Evolutionary conservation across 2,329 filamentous ascomycete species (phyloP).

Genomic region (Arthroderma uncinatum): DNA sequence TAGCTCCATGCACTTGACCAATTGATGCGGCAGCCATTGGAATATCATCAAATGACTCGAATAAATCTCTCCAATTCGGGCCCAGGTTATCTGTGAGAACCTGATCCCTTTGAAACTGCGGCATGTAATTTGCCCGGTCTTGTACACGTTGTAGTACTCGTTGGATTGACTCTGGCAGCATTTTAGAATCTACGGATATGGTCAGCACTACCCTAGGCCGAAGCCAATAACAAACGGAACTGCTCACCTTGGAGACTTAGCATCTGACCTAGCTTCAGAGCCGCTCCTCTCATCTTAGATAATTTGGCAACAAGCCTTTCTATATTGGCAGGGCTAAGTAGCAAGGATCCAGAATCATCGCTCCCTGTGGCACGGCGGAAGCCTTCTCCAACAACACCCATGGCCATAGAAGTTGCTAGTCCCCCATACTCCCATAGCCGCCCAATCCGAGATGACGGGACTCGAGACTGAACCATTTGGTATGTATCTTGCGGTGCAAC

Average conservation of each 20-base stretch:
- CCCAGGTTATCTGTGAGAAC: constrained; percentile 73
- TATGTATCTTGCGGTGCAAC: constrained; percentile 35
- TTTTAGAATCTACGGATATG: constrained; percentile 60
- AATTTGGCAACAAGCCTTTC: constrained; percentile 85
- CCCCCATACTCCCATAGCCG: constrained; percentile 92
- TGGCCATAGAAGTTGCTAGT: constrained; percentile 87
- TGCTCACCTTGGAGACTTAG: constrained; percentile 72
- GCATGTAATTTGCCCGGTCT: constrained; percentile 97
- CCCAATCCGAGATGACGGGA: constrained; percentile 77
- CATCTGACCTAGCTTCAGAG: constrained; percentile 95
- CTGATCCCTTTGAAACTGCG: constrained; percentile 76
- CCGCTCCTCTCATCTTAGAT: constrained; percentile 90
- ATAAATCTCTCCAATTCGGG: constrained; percentile 71
- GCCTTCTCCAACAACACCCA: constrained; percentile 77
- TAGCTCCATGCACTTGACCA: constrained; percentile 84
- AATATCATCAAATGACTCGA: constrained; percentile 72
- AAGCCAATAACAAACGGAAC: not conserved
- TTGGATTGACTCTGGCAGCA: constrained; percentile 78
- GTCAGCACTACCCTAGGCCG: constrained; percentile 6
- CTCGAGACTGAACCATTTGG: constrained; percentile 73
- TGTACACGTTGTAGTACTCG: constrained; percentile 88
- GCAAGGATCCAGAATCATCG: constrained; percentile 56
- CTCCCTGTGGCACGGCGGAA: constrained; percentile 68
- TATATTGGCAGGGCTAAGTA: constrained; percentile 84
- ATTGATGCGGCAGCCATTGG: constrained; percentile 95